Base-by-base conservation (phyloP, 768 basidiomycete genomes). In the Mycena latifolia region DNA sequence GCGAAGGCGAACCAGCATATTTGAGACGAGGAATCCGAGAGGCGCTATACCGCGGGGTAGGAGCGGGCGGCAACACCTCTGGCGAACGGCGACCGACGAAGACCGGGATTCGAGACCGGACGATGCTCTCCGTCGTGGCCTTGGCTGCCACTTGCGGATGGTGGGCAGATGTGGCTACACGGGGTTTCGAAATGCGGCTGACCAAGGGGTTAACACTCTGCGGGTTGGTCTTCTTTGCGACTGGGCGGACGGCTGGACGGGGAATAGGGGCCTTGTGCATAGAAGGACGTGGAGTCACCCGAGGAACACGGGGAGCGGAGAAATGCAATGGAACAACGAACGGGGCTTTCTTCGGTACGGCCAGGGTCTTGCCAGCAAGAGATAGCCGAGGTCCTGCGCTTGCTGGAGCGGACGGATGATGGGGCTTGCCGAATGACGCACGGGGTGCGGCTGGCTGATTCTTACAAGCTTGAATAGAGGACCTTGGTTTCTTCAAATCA, bases 251-350 rank as follows among this genome's bases (percentile, higher is more conserved):
- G 17, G 37, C 14, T 39, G 31, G 31, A 28, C 50, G 28, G 29
- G 28, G 52, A 10, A 31, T 5, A 15, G 3, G 2, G 22, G 35
- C 9, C 33, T 25, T 46, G n/a, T 25, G 22, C 25, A n/a, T 10
- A 14, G 24, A 35, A 39, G 41, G 24, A 14, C 35, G 18, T 7
- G 54, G 41, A 28, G 25, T 5, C 2, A 27, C 18, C 8, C 22
- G 56, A 22, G 43, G 12, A 9, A 20, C 43, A 3, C 29, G 41
- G 2, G 56, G 28, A 20, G n/a, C 29, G 2, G 56, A 57, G 45
- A 22, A 57, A 35, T 57, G 28, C 12, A 57, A 25, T 5, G 56
- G 56, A 31, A 57, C 56, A 24, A 57, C 56, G 14, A 57, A 57
- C 1, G 56, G 56, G 1, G 56, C 56, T 22, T 22, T 46, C 15